Evolutionary conservation across 1,284 basidiomycete genomes (phyloP).

Genomic region (Inonotus obliquus): DNA sequence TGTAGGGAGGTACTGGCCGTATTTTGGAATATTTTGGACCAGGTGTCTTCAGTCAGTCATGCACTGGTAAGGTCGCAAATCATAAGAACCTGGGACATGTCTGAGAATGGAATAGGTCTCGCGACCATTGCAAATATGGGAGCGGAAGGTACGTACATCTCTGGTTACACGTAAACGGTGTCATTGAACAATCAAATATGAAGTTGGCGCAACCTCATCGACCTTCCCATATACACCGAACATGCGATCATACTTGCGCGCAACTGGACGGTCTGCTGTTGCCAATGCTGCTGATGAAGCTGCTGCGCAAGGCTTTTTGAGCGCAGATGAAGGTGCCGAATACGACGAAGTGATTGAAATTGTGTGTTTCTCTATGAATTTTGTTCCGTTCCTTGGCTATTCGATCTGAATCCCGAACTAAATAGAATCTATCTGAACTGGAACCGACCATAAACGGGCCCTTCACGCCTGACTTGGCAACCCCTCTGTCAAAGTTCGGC

Average conservation of each 20-base stretch:
- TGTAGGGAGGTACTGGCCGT: conserved; percentile 88
- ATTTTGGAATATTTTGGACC: conserved; percentile 98
- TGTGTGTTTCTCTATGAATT: conserved; percentile 36
- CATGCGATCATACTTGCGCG: conserved; percentile 88
- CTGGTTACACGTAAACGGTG: not conserved
- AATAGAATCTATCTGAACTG: conserved; percentile 81
- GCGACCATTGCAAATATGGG: conserved; percentile 99
- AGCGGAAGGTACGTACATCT: conserved; percentile 52
- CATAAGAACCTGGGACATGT: not conserved
- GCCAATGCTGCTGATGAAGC: conserved; percentile 86
- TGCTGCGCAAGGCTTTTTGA: conserved; percentile 73
- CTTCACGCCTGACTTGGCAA: conserved; percentile 96
- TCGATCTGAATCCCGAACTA: not conserved
- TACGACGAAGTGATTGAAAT: conserved; percentile 97
- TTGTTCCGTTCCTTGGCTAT: not conserved
- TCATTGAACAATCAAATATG: not conserved
- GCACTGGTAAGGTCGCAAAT: conserved; percentile 60
- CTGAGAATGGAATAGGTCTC: conserved; percentile 46
- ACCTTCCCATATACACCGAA: conserved; percentile 93
- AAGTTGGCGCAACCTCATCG: conserved; percentile 94
- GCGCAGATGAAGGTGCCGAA: conserved; percentile 85
- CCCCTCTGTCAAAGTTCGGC: conserved; percentile 91
- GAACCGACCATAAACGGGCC: conserved; percentile 98
- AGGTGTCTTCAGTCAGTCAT: conserved; percentile 88
- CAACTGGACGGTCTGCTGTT: conserved; percentile 87